Evolutionary conservation across 768 basidiomycete species (phyloP), one percentile per base, ranked within the genome.

Genomic region (Termitomyces sp.): DNA sequence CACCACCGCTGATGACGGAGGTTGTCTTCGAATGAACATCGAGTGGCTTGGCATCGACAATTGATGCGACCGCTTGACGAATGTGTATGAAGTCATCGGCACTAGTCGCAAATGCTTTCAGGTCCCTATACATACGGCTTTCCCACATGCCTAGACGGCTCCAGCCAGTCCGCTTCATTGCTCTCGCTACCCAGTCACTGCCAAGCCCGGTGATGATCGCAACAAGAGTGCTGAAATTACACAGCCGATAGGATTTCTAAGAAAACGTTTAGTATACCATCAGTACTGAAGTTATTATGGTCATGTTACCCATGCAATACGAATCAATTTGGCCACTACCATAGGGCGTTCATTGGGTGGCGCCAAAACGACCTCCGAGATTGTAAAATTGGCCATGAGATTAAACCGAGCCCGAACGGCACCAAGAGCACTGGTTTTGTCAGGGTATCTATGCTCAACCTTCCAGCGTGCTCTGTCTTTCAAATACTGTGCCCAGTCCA

Each of bases 401-500:
- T 93, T 93, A 72, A 93, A 95, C 22, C 93, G 80, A 12, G 86
- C 87, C 41, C 91, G 81, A 28, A 92, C 79, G 38, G 83, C 85
- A 2, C 82, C 82, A 57, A 93, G 71, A 24, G 87, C 86, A 54
- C 81, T 87, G 43, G 85, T 86, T 70, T 83, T 88, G 38, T 84
- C 74, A 14, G 75, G 67, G 58, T 73, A 76, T 11, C 78, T 73
- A 24, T 77, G 74, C 61, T 88, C 87, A 1, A 76, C 76, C 65
- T 88, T 90, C 77, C 80, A 80, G 28, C 80, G 74, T 1, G 82
- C 82, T 19, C 88, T 74, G 50, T 93, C 88, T 60, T 88, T 88
- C 56, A 94, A 71, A 64, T 87, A 94, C 60, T 83, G 82, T 14
- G 78, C 77, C 94, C 93, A 96, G 66, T 95, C 93, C 17, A 89